Evolutionary conservation across 306 rosid genomes (phyloP), one percentile per base, ranked within the genome.

Genomic region (Glycine latifolia): DNA sequence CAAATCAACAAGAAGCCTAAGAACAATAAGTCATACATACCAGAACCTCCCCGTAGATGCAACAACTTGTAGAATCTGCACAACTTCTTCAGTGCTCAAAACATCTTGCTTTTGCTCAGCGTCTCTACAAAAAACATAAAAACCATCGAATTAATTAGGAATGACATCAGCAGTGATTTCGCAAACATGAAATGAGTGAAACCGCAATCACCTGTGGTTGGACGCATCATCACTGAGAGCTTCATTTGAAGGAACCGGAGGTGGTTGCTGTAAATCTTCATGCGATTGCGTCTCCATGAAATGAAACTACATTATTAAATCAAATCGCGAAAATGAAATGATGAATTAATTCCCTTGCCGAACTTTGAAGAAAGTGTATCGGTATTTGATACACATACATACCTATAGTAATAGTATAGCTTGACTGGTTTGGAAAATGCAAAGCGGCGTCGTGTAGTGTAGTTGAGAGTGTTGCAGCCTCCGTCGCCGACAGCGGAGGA

Each of bases 281-380:
- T 43, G 75, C 31, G 92, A 44, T 73, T 87, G 86, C 79, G 61
- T 60, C 83, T 88, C 97, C 98, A 91, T 94, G 35, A 46, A 33
- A 33, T 26, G 37, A 66, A 79, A 74, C 87, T 84, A n/a, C 66
- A 74, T 49, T 26, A 26, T 26, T 26, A 26, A 26, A 26, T 26
- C 5, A 33, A 53, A 71, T 44, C 14, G 67, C 13, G 70, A 58
- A 71, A 39, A 76, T 48, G 26, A 66, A 39, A 72, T 48, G 26
- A 43, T 44, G 0, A 31, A 81, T 26, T 26, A 26, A 26, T 26
- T 26, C 31, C 31, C 31, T 26, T 26, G 31, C 31, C 31, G 31
- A 37, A 37, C 41, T 37, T 4, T 5, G 53, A 50, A 10, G 26
- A n/a, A 6, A 39, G 44, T 26, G 31, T 26, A 26, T 1, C 31